Conservation (phyloP, 2,329 filamentous ascomycete species). For the Fusarium piperis region DNA sequence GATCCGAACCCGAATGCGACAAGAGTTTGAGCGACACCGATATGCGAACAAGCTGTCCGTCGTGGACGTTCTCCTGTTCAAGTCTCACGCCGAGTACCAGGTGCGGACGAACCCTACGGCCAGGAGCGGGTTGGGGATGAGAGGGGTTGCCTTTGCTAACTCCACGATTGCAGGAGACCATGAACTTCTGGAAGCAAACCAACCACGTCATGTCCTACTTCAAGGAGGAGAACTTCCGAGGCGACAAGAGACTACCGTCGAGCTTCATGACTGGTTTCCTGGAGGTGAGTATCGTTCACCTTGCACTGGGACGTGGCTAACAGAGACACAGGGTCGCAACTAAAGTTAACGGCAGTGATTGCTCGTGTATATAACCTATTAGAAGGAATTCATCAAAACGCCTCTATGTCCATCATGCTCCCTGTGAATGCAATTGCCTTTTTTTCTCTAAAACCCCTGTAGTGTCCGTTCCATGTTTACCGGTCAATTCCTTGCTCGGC, state of each 20-base stretch:
- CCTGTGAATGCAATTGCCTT: slow-evolving; percentile 34
- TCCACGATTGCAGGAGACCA: slow-evolving; percentile 75
- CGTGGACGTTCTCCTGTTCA: slow-evolving; percentile 88
- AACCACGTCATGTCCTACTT: slow-evolving; percentile 98
- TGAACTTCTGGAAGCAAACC: slow-evolving; percentile 99
- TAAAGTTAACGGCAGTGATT: slow-evolving; percentile 50
- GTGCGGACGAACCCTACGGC: slow-evolving; percentile 57
- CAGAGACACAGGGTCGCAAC: slow-evolving; percentile 62
- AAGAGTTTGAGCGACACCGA: slow-evolving; percentile 96
- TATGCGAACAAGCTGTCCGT: slow-evolving; percentile 89
- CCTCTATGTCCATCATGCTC: slow-evolving; percentile 42
- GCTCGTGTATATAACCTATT: slow-evolving; percentile 50
- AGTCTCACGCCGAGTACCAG: slow-evolving; percentile 95
- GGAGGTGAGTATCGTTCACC: slow-evolving; percentile 70
- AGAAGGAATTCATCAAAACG: slow-evolving; percentile 47
- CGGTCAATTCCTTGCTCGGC: slow-evolving; percentile 46
- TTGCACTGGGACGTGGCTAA: slow-evolving; percentile 22
- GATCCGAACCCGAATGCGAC: slow-evolving; percentile 91
- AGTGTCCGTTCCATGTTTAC: slow-evolving; percentile 29
- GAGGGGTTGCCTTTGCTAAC: slow-evolving; percentile 17
- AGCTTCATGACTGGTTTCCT: slow-evolving; percentile 96
- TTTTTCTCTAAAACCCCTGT: slow-evolving; percentile 15
- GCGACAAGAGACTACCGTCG: slow-evolving; percentile 80
- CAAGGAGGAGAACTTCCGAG: slow-evolving; percentile 80
- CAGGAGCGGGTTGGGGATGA: slow-evolving; percentile 61